These are phyloP conservation scores for Phytopythium mirpurense DNA, from an alignment of 352 stramenopile species.

Conservation along the genomic window DNA sequence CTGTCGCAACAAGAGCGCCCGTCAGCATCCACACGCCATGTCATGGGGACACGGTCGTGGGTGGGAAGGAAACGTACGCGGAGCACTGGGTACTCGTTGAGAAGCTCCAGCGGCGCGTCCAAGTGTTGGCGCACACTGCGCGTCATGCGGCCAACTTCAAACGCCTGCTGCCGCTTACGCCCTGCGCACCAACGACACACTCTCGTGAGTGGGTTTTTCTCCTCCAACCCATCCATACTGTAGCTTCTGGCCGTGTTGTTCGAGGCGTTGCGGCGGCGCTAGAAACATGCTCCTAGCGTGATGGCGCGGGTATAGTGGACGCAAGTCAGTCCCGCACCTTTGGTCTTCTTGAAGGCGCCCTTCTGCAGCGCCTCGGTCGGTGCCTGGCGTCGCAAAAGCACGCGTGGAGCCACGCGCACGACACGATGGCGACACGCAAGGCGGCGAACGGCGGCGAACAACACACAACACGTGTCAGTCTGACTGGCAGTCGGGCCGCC, in stretches of 20 bases:
- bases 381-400: conserved; percentile 14
- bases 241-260: too few relatives aligned
- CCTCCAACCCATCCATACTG: not conserved
- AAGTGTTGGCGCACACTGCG: conserved; percentile 75
- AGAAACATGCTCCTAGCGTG: conserved; percentile 4
- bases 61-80: conserved; percentile 25
- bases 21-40: too few relatives aligned
- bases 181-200: conserved; percentile 14
- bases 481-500: too few relatives aligned
- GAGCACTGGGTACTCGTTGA: conserved; percentile 48
- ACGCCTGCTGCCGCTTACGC: conserved; percentile 44
- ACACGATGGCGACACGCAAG: not conserved
- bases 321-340: conserved; percentile 36
- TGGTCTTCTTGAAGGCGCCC: conserved; percentile 63
- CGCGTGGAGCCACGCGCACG: not conserved
- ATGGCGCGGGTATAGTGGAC: not conserved
- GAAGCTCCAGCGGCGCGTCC: conserved; percentile 61
- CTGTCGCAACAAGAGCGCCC: conserved; percentile 11
- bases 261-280: too few relatives aligned
- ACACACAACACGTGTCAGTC: not conserved
- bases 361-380: conserved; percentile 64
- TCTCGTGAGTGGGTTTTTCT: not conserved
- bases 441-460: conserved; percentile 1
- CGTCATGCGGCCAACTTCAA: conserved; percentile 68
- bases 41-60: not conserved